Conservation (phyloP, 108 stramenopile species). For the Epithemia pelagica region DNA sequence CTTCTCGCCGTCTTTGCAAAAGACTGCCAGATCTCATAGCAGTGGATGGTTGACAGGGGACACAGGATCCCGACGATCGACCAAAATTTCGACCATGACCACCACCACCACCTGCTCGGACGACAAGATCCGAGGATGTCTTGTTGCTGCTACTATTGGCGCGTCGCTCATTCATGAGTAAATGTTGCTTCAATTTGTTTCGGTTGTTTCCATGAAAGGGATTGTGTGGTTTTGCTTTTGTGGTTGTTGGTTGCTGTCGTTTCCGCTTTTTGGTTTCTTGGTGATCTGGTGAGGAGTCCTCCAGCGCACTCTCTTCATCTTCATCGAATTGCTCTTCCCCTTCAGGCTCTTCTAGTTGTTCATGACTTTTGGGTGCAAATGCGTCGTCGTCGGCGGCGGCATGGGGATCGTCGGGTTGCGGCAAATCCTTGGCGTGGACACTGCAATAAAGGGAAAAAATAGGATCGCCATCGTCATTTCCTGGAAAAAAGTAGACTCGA, state of each 20-base stretch:
- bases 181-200: background rate
- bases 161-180: no score
- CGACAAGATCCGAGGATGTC: background rate
- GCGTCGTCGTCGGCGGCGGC: background rate
- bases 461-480: slow-evolving; percentile 6
- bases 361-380: background rate
- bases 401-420: background rate
- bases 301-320: no score
- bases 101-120: background rate
- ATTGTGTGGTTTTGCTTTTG: no score
- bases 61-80: background rate
- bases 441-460: slow-evolving; percentile 6
- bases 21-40: background rate
- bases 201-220: background rate
- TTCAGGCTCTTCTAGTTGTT: no score
- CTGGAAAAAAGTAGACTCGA: slow-evolving; percentile 14
- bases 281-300: no score
- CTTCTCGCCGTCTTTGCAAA: background rate
- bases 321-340: no score
- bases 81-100: background rate
- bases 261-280: background rate
- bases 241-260: no score
- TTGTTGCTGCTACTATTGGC: no score
- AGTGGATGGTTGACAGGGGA: background rate
- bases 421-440: slow-evolving; percentile 9